These are phyloP conservation scores for Thermomucor indicae-seudaticae DNA, from an alignment of 371 early-diverging fungal species.

Conservation along the genomic window DNA sequence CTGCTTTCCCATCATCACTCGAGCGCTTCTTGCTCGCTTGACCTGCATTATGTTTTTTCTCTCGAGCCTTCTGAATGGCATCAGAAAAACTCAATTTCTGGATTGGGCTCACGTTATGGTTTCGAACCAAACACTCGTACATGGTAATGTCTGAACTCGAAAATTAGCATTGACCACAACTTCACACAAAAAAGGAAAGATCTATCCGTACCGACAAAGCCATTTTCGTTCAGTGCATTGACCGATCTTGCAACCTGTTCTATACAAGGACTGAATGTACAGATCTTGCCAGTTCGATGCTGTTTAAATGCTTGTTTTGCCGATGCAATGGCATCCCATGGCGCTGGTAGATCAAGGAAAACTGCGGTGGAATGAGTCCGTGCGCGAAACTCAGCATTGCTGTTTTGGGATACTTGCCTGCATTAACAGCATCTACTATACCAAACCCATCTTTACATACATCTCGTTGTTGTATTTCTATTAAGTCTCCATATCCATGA, in stretches of 20 bases:
- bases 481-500: slow-evolving; percentile 68
- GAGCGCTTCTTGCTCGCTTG: slow-evolving; percentile 23
- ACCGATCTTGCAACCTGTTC: slow-evolving; percentile 91
- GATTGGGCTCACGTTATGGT: slow-evolving; percentile 51
- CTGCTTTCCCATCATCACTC: slow-evolving; percentile 10
- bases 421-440: slow-evolving; percentile 65
- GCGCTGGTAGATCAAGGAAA: slow-evolving; percentile 95
- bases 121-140: slow-evolving; percentile 73
- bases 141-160: slow-evolving; percentile 66
- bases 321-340: slow-evolving; percentile 88
- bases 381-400: not conserved
- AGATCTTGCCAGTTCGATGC: slow-evolving; percentile 76
- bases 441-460: slow-evolving; percentile 92
- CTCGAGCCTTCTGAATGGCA: slow-evolving; percentile 41
- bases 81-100: slow-evolving; percentile 48
- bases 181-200: not conserved
- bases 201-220: slow-evolving; percentile 63
- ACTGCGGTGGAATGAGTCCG: slow-evolving; percentile 37
- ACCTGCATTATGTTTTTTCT: slow-evolving; percentile 31
- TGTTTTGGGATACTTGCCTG: slow-evolving; percentile 57
- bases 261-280: slow-evolving; percentile 94
- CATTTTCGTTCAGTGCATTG: slow-evolving; percentile 66
- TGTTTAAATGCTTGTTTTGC: slow-evolving; percentile 83
- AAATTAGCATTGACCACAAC: not conserved
- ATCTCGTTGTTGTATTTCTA: slow-evolving; percentile 78